Evolutionary conservation across 139 green algal genomes (phyloP).

Genomic region (Auxenochlorella pyrenoidosa): DNA sequence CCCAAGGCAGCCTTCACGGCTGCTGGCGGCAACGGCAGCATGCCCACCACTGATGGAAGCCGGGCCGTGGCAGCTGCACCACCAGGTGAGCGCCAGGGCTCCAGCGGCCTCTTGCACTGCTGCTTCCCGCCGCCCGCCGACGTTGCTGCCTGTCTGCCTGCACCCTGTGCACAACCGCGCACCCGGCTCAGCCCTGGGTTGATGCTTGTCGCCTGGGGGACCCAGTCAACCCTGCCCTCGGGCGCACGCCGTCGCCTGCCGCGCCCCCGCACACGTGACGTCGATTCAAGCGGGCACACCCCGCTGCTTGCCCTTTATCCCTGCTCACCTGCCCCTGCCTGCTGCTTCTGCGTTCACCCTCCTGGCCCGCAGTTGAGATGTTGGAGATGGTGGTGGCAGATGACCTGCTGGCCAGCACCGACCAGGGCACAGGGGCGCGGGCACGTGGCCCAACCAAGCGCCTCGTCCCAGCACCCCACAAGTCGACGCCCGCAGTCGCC

Average conservation of each 20-base stretch:
- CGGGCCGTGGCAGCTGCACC: not conserved
- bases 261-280: not conserved
- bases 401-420: not conserved
- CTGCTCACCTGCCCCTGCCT: not conserved
- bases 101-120: too few relatives aligned
- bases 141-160: not conserved
- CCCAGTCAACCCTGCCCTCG: too few relatives aligned
- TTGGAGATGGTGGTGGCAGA: constrained; percentile 31
- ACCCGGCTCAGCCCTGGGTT: not conserved
- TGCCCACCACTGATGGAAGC: not conserved
- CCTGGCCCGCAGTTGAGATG: constrained; percentile 5
- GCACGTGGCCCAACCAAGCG: not conserved
- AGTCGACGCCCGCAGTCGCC: not conserved
- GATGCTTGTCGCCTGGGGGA: too few relatives aligned
- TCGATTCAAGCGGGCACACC: too few relatives aligned
- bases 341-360: not conserved
- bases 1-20: not conserved
- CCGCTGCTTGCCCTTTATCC: too few relatives aligned
- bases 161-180: too few relatives aligned
- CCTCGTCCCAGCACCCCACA: constrained; percentile 20
- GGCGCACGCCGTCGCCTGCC: not conserved
- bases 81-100: not conserved
- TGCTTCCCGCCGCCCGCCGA: not conserved
- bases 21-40: not conserved
- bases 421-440: not conserved